phyloP scores from a whole-genome alignment of 805 yeast genomes.

The Cyberlindnera suaveolens region DNA sequence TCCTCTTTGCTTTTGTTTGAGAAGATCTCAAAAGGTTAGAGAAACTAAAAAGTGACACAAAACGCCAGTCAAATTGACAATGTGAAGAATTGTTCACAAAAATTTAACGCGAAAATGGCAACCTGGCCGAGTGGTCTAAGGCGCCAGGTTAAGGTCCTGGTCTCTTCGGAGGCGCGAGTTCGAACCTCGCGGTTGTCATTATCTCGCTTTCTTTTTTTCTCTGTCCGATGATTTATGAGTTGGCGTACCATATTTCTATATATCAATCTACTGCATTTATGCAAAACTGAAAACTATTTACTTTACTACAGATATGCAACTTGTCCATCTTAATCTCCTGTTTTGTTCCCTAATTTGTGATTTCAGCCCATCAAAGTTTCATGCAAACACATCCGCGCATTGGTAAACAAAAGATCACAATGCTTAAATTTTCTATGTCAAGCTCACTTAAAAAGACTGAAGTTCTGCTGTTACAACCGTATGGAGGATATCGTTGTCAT shows the following conservation, averaged over 20 bases:
- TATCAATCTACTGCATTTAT: background rate
- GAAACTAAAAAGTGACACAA: too few relatives aligned
- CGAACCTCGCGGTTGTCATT: slow-evolving; percentile 79
- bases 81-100: too few relatives aligned
- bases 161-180: slow-evolving; percentile 86
- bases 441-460: too few relatives aligned
- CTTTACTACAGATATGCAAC: background rate
- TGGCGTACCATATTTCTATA: too few relatives aligned
- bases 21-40: too few relatives aligned
- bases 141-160: slow-evolving; percentile 75
- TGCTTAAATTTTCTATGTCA: too few relatives aligned
- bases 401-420: too few relatives aligned
- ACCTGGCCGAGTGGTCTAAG: slow-evolving; percentile 71
- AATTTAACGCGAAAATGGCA: slow-evolving; percentile 34
- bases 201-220: slow-evolving; percentile 23
- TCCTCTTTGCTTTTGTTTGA: too few relatives aligned
- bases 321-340: background rate
- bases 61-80: too few relatives aligned
- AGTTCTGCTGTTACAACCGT: too few relatives aligned
- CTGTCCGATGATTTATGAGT: too few relatives aligned
- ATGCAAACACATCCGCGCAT: too few relatives aligned
- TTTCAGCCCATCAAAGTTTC: background rate
- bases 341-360: background rate
- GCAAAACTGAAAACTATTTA: background rate
- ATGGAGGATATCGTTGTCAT: background rate